Evolutionary conservation across 371 early-diverging fungal genomes (phyloP).

Genomic region (Syncephalastrum racemosum): DNA sequence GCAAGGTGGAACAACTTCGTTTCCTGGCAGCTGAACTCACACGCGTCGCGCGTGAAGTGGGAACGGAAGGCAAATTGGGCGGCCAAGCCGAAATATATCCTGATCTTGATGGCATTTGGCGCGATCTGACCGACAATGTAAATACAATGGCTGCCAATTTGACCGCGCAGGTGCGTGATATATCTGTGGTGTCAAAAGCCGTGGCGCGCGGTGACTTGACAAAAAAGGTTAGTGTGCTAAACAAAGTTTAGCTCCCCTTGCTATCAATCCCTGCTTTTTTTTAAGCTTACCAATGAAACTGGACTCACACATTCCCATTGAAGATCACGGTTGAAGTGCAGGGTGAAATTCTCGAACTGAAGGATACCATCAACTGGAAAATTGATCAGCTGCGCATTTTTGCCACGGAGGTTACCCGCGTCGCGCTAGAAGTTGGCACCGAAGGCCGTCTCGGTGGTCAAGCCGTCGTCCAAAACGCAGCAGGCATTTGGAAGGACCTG

Average conservation of each 20-base stretch:
- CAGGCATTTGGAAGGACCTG: conserved; percentile 66
- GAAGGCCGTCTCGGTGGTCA: conserved; percentile 57
- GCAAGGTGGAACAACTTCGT: conserved; percentile 21
- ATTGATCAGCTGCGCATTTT: conserved; percentile 39
- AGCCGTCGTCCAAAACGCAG: conserved; percentile 50
- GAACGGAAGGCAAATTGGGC: conserved; percentile 52
- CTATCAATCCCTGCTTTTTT: too few species aligned
- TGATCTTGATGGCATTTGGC: conserved; percentile 56
- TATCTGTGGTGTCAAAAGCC: conserved; percentile 30
- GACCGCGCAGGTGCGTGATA: conserved; percentile 32
- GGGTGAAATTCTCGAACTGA: conserved; percentile 25
- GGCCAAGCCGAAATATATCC: conserved; percentile 53
- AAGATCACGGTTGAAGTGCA: conserved; percentile 27
- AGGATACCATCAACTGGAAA: conserved; percentile 24
- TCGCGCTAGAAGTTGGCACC: conserved; percentile 54
- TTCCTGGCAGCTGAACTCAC: conserved; percentile 63
- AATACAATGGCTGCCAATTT: conserved; percentile 28
- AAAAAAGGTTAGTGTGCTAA: conserved; percentile 18
- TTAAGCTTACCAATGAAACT: too few species aligned
- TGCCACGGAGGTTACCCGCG: conserved; percentile 45
- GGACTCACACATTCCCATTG: not conserved
- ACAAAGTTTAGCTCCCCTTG: too few species aligned
- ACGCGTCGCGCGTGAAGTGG: conserved; percentile 43
- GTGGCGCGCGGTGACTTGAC: conserved; percentile 33
- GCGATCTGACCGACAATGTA: conserved; percentile 50